Evolutionary conservation across 2,329 filamentous ascomycete genomes (phyloP).

Genomic region (Endothia cerciana): DNA sequence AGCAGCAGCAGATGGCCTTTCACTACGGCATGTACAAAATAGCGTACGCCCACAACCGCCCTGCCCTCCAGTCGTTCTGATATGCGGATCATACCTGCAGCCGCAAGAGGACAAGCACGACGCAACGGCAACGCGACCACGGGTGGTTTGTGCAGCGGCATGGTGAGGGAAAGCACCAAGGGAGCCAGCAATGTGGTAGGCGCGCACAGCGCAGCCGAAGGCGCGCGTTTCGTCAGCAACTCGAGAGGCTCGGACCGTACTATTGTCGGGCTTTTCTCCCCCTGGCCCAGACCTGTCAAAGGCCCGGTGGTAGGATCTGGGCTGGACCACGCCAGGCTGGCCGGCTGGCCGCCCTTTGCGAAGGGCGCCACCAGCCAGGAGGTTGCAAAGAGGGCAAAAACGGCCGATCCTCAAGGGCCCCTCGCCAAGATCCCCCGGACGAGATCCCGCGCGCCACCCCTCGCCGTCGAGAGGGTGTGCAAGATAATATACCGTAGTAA

Average conservation of each 20-base stretch:
- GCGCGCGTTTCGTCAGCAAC: slow-evolving; percentile 18
- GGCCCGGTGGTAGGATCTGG: not conserved
- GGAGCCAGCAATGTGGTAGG: not conserved
- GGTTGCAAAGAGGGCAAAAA: slow-evolving; percentile 8
- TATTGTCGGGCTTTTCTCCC: not conserved
- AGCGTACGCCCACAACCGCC: slow-evolving; percentile 1
- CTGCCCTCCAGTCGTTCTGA: slow-evolving; percentile 21
- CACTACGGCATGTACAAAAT: slow-evolving; percentile 11
- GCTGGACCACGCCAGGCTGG: not conserved
- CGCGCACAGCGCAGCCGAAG: not conserved
- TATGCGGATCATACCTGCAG: slow-evolving; percentile 31
- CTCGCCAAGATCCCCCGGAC: not conserved
- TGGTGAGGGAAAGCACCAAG: not conserved
- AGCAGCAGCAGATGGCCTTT: not conserved
- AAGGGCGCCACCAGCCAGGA: not conserved
- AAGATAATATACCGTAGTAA: not conserved
- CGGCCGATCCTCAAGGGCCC: not conserved
- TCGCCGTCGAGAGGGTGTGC: slow-evolving; percentile 7
- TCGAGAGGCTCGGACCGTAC: slow-evolving; percentile 8
- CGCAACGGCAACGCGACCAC: slow-evolving; percentile 11
- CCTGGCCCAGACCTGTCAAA: slow-evolving; percentile 1
- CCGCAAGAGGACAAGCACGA: slow-evolving; percentile 30
- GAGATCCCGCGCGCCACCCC: slow-evolving; percentile 10
- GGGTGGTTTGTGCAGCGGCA: slow-evolving; percentile 20
- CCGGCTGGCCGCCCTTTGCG: slow-evolving; percentile 13